Evolutionary conservation across 1,284 basidiomycete genomes (phyloP).

Genomic region (Ceratobasidium sp.): DNA sequence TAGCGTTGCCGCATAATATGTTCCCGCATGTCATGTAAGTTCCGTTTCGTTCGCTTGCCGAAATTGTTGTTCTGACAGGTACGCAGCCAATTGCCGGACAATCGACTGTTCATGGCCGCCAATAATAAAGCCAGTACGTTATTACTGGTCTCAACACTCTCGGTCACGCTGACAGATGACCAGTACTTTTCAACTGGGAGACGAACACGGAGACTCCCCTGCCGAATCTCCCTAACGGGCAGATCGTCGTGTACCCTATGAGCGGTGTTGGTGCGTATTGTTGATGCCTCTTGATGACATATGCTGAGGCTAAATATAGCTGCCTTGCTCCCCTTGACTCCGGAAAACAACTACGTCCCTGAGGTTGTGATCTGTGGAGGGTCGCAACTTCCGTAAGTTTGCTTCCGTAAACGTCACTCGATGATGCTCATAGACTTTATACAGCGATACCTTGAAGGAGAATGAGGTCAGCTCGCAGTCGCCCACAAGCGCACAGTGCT

Average conservation of each 20-base stretch:
- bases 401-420: no score
- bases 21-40: conserved; percentile 8
- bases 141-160: not conserved
- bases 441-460: conserved; percentile 43
- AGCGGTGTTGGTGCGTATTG: conserved; percentile 60
- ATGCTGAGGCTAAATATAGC: conserved; percentile 61
- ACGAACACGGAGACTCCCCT: conserved; percentile 68
- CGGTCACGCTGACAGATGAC: conserved; percentile 40
- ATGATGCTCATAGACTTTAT: conserved; percentile 45
- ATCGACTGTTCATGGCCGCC: conserved; percentile 46
- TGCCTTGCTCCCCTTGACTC: conserved; percentile 73
- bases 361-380: conserved; percentile 80
- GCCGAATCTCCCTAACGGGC: conserved; percentile 75
- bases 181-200: conserved; percentile 80
- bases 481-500: conserved; percentile 62
- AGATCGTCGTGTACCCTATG: no score
- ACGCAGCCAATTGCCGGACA: conserved; percentile 40
- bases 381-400: conserved; percentile 49
- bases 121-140: conserved; percentile 38
- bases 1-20: no score
- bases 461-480: no score
- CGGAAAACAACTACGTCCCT: no score
- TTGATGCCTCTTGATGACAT: no score
- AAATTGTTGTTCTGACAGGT: not conserved
- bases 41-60: not conserved